A percentile compares a stretch with the other conserved stretches of the same genome.
phyloP scores from a whole-genome alignment of 2,329 filamentous ascomycete species.

The Grosmannia penicillata region DNA sequence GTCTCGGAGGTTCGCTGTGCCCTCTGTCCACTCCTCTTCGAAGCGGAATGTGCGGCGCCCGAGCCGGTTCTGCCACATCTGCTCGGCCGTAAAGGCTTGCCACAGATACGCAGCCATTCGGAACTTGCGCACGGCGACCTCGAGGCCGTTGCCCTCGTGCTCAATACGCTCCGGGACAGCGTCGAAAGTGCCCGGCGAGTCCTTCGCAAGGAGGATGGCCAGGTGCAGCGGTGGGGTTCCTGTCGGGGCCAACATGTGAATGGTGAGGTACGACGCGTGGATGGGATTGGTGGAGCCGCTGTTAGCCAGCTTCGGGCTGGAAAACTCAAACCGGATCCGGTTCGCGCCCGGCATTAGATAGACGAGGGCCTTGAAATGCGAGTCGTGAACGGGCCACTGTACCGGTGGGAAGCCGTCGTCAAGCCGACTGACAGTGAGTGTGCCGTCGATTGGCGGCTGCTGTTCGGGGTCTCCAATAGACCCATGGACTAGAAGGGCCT shows the following conservation, averaged over 20 bases:
- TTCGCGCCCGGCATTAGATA: conserved; percentile 90
- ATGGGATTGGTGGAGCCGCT: conserved; percentile 50
- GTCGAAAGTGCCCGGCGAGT: conserved; percentile 78
- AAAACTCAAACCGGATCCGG: conserved; percentile 74
- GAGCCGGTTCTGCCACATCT: conserved; percentile 83
- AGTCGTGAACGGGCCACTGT: conserved; percentile 76
- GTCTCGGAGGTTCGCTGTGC: conserved; percentile 66
- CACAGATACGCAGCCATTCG: conserved; percentile 91
- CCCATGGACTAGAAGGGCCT: conserved; percentile 68
- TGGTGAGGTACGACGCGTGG: conserved; percentile 65
- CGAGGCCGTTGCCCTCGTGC: conserved; percentile 68
- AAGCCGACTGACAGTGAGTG: conserved; percentile 61
- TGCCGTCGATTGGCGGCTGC: conserved; percentile 59
- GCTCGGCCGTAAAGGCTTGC: conserved; percentile 93
- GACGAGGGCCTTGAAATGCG: conserved; percentile 81
- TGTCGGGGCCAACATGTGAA: conserved; percentile 74
- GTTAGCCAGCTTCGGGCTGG: conserved; percentile 64
- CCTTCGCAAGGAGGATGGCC: conserved; percentile 73
- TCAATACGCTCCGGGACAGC: conserved; percentile 59
- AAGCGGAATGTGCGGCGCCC: conserved; percentile 78
- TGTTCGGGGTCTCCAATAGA: conserved; percentile 60
- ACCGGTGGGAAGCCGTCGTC: conserved; percentile 75
- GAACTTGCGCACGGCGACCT: conserved; percentile 75
- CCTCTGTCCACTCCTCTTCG: conserved; percentile 88
- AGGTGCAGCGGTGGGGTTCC: conserved; percentile 75